Conservation (phyloP, 2,329 filamentous ascomycete genomes). For the Neofusicoccum umdonicola region DNA sequence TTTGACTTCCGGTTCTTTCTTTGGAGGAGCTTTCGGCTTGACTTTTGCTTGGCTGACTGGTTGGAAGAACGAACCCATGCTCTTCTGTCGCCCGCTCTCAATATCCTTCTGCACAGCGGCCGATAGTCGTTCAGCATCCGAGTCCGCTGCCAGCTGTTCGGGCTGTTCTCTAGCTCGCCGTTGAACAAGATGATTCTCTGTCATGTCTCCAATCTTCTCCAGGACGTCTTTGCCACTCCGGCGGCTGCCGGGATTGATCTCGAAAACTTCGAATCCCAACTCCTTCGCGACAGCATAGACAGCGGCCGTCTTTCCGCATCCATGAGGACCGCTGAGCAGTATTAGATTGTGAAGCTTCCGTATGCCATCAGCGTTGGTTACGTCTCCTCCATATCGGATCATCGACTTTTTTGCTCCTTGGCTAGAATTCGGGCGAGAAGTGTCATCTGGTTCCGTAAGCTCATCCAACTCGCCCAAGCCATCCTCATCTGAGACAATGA, state of each 20-base stretch:
- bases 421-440: conserved; percentile 10
- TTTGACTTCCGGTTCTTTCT: background rate
- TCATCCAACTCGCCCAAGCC: conserved; percentile 55
- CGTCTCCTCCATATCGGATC: conserved; percentile 31
- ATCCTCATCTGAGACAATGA: conserved; percentile 34
- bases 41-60: conserved; percentile 16
- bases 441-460: conserved; percentile 59
- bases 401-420: conserved; percentile 40
- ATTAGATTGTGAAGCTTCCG: conserved; percentile 68
- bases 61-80: conserved; percentile 79
- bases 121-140: conserved; percentile 36
- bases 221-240: conserved; percentile 86
- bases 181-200: conserved; percentile 85
- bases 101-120: conserved; percentile 57
- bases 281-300: conserved; percentile 91
- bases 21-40: conserved; percentile 17
- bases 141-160: conserved; percentile 25
- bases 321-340: conserved; percentile 84
- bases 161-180: conserved; percentile 29
- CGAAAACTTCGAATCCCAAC: conserved; percentile 89
- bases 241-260: conserved; percentile 82
- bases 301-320: conserved; percentile 89
- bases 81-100: conserved; percentile 70
- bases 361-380: conserved; percentile 32
- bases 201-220: conserved; percentile 95